These are phyloP conservation scores for Serendipita sp. DNA, from an alignment of 768 basidiomycete species.

Conservation along the genomic window DNA sequence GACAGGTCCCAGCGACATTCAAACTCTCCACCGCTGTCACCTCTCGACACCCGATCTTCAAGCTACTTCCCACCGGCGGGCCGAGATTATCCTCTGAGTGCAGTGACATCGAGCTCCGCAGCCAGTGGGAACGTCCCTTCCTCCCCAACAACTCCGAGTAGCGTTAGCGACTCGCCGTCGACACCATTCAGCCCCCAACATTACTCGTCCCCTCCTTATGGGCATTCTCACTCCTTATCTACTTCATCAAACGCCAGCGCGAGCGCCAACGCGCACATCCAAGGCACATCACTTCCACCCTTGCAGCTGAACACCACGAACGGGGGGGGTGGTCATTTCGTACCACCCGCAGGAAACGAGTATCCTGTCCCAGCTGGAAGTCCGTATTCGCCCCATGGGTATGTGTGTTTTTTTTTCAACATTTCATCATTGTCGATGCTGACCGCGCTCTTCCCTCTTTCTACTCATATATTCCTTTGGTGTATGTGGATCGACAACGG, in stretches of 20 bases:
- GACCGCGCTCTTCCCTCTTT: not conserved
- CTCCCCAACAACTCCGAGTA: conserved; percentile 4
- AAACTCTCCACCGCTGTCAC: conserved; percentile 1
- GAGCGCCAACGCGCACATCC: not conserved
- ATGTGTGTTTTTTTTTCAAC: not conserved
- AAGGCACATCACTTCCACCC: not conserved
- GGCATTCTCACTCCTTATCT: not conserved
- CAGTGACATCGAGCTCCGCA: not conserved
- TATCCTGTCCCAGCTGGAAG: not conserved
- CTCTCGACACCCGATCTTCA: not conserved
- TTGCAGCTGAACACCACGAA: not conserved
- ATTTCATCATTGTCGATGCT: not conserved
- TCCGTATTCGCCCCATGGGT: not conserved
- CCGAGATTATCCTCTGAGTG: conserved; percentile 4
- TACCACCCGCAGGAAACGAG: not conserved
- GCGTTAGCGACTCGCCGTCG: conserved; percentile 2
- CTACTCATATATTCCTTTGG: not conserved
- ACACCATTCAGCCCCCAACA: conserved; percentile 3
- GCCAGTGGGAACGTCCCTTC: not conserved
- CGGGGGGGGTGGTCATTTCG: not conserved
- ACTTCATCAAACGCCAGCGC: not conserved
- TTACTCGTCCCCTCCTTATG: not conserved
- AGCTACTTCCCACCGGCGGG: not conserved
- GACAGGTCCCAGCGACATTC: not conserved
- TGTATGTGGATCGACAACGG: too few relatives aligned